A percentile compares a stretch with the other conserved stretches of the same genome.
These are phyloP conservation scores for Aurinia saxatilis DNA, from an alignment of 345 rosid genomes.

Conservation along the genomic window DNA sequence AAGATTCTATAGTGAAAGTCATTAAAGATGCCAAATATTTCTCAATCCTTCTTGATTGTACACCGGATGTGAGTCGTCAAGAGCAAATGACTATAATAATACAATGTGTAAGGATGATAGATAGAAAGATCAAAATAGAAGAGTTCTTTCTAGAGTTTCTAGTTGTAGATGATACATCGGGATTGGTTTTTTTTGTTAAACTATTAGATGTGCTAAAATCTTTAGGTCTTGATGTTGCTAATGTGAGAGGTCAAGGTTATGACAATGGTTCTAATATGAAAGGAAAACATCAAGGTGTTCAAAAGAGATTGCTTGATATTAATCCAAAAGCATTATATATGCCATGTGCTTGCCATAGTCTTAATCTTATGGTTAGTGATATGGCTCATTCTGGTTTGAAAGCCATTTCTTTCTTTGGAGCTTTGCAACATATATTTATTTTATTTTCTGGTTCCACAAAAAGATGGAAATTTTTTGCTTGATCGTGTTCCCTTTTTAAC, in stretches of 20 bases:
- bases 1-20: too few species aligned
- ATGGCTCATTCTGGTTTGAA: neutral
- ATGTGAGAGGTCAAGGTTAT: too few species aligned
- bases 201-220: neutral
- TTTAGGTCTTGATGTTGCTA: too few species aligned
- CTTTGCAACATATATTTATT: neutral
- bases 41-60: too few species aligned
- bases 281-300: neutral
- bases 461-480: neutral
- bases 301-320: neutral
- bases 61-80: too few species aligned
- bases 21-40: too few species aligned
- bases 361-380: neutral
- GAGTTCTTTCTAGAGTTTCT: neutral
- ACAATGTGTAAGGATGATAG: too few species aligned
- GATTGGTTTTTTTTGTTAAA: neutral
- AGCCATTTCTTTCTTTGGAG: neutral
- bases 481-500: neutral
- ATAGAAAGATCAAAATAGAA: neutral
- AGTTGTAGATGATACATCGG: neutral
- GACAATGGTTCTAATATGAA: too few species aligned
- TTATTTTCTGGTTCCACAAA: neutral
- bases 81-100: too few species aligned
- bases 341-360: too few species aligned
- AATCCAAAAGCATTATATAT: too few species aligned